These are phyloP conservation scores for Aspergillus haitiensis DNA, from an alignment of 495 filamentous ascomycete species.

Conservation along the genomic window DNA sequence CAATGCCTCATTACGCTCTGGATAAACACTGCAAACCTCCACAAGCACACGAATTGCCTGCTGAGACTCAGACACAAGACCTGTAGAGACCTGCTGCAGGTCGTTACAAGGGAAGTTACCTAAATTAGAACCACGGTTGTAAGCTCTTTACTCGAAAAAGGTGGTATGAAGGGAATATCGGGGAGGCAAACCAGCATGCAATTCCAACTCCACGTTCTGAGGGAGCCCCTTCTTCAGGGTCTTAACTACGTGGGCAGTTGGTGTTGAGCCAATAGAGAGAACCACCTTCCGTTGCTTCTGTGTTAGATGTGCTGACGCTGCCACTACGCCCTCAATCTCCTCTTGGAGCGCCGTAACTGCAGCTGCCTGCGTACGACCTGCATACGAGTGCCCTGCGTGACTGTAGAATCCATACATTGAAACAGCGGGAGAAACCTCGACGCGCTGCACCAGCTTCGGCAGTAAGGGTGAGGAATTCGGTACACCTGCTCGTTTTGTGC, in stretches of 20 bases:
- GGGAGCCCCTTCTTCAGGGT: constrained; percentile 26
- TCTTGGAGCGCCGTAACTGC: constrained; percentile 18
- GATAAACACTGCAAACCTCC: constrained; percentile 31
- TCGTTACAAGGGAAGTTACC: constrained; percentile 29
- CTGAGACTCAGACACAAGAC: constrained; percentile 15
- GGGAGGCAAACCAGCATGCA: constrained; percentile 31
- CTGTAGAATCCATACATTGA: constrained; percentile 31
- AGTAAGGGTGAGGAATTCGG: constrained; percentile 19
- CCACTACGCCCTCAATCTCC: constrained; percentile 16
- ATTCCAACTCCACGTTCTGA: constrained; percentile 28
- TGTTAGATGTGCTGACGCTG: constrained; percentile 8
- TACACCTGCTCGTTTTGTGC: constrained; percentile 28
- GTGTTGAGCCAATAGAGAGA: constrained; percentile 38
- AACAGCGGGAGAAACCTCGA: constrained; percentile 23
- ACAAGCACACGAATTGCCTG: constrained; percentile 21
- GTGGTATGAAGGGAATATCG: background rate
- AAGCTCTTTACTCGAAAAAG: background rate
- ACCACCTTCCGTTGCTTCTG: constrained; percentile 23
- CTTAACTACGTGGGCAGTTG: constrained; percentile 37
- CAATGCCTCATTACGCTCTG: constrained; percentile 30
- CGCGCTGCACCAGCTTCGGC: constrained; percentile 20
- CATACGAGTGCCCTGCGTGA: constrained; percentile 29
- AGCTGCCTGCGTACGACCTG: constrained; percentile 12
- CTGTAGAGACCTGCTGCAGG: constrained; percentile 30
- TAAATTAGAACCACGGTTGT: background rate